A percentile compares a stretch with the other conserved stretches of the same genome.
phyloP scores from a whole-genome alignment of 139 green algal species.

The Chlamydomonas eustigma region DNA sequence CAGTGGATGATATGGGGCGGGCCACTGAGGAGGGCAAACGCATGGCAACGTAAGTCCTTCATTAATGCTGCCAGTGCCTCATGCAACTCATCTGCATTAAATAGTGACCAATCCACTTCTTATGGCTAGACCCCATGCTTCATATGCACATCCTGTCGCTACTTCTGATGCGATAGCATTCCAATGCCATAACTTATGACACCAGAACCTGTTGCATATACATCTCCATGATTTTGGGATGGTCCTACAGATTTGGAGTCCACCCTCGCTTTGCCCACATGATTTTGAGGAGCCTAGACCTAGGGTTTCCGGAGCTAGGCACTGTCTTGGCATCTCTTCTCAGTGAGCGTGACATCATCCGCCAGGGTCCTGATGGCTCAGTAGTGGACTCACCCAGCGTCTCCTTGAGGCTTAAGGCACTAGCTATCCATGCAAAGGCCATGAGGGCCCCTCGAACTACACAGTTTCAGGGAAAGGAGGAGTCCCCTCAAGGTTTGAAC shows the following conservation, averaged over 20 bases:
- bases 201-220: no score
- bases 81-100: not conserved
- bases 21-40: constrained; percentile 9
- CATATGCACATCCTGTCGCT: no score
- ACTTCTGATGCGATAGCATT: no score
- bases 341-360: constrained; percentile 34
- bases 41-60: not conserved
- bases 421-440: not conserved
- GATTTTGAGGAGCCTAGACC: constrained; percentile 23
- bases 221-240: no score
- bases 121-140: not conserved
- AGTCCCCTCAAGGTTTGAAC: no score
- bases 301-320: constrained; percentile 15
- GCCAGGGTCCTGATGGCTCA: not conserved
- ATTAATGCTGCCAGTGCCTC: no score
- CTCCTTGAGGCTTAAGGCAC: not conserved
- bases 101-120: not conserved
- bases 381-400: not conserved
- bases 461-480: no score
- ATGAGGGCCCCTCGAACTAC: no score
- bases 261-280: constrained; percentile 45
- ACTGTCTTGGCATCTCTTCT: constrained; percentile 45
- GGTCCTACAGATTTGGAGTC: constrained; percentile 16
- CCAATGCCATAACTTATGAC: no score
- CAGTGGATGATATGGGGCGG: not conserved